Evolutionary conservation across 495 filamentous ascomycete genomes (phyloP).

Genomic region (Glarea lozoyensis): DNA sequence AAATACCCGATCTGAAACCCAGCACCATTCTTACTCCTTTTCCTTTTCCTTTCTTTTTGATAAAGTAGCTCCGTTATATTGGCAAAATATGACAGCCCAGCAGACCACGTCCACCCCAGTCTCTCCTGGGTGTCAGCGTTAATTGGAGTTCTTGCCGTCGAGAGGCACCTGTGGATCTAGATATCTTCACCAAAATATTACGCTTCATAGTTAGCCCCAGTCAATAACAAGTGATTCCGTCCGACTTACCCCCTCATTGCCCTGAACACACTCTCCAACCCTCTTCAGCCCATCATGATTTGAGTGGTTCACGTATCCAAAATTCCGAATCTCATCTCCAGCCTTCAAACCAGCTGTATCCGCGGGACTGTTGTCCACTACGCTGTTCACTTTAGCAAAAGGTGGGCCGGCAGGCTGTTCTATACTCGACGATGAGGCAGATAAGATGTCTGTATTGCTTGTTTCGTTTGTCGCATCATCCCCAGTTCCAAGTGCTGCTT

Average conservation of each 20-base stretch:
- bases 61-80: no score
- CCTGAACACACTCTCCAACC: constrained; percentile 74
- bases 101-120: constrained; percentile 85
- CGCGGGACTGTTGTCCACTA: constrained; percentile 73
- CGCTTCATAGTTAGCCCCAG: constrained; percentile 32
- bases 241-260: constrained; percentile 78
- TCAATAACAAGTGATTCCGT: neutral
- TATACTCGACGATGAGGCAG: constrained; percentile 14
- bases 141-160: constrained; percentile 52
- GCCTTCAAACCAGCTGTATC: constrained; percentile 70
- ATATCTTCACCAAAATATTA: constrained; percentile 61
- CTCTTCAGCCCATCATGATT: constrained; percentile 82
- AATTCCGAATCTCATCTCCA: constrained; percentile 76
- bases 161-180: constrained; percentile 33
- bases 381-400: constrained; percentile 86
- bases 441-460: constrained; percentile 19
- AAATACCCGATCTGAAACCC: no score
- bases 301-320: constrained; percentile 69
- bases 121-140: constrained; percentile 59
- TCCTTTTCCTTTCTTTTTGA: no score
- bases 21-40: no score
- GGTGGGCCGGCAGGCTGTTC: constrained; percentile 47
- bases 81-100: constrained; percentile 85
- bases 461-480: constrained; percentile 4
- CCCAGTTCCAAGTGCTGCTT: constrained; percentile 9